Evolutionary conservation across 2,329 filamentous ascomycete genomes (phyloP), one percentile per base, ranked within the genome.

Genomic region (Penicillium sp.): DNA sequence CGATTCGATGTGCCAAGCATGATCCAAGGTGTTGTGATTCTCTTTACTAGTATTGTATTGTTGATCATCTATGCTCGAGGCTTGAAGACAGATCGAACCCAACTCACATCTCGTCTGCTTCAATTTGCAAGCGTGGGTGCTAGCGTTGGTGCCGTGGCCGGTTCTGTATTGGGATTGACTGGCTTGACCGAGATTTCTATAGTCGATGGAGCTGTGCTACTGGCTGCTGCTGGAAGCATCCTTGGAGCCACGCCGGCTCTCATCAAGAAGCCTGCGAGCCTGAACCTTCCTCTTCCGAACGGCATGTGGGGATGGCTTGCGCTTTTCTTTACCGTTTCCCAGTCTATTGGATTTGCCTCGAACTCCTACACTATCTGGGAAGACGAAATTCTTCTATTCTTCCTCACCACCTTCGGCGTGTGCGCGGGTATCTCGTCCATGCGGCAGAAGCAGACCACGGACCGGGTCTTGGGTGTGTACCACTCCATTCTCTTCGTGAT

Each of bases 281-380:
- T 86, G 38, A 69, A 68, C 47, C 72, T 78, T 16, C 81, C 90
- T 36, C 65, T 91, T 10, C 92, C 92, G 0, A 84, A 76, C n/a
- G 89, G 85, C 0, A 77, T 92, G 53, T 99, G 93, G 92, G 89
- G 91, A n/a, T 93, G 90, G 87, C 79, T 96, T 58, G 87, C 91
- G 6, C 79, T 91, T 27, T 72, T 92, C 15, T 91, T 96, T 65
- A 92, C 92, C 0, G 73, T 92, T n/a, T 86, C 89, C 60, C 91
- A 96, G 69, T 95, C 92, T n/a, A 79, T 90, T 50, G 93, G 94
- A 8, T 99, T 97, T 72, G 93, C 93, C 0, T 94, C 94, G 4
- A 99, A 99, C 76, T 99, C 94, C 0, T 99, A 92, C 76, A 97
- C 93, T 0, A 96, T 99, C 64, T 99, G 94, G 92, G 94, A 99